These are phyloP conservation scores for Ascochyta pisi DNA, from an alignment of 2,329 filamentous ascomycete genomes.

Conservation along the genomic window DNA sequence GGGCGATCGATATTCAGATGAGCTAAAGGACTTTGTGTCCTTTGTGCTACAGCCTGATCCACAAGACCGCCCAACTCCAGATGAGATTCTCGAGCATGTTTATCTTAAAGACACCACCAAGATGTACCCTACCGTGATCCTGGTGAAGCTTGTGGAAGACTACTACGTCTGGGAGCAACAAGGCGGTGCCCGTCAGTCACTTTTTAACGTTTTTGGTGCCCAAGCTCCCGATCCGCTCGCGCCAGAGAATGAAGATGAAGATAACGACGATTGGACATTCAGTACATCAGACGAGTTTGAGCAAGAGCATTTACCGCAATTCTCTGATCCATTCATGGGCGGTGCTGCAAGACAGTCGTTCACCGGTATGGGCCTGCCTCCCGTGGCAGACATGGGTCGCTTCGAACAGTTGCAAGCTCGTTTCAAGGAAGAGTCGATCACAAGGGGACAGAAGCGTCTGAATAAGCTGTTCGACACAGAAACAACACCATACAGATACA, in stretches of 20 bases:
- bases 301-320: constrained; percentile 47
- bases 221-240: constrained; percentile 61
- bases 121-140: constrained; percentile 67
- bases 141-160: constrained; percentile 71
- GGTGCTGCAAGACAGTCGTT: constrained; percentile 27
- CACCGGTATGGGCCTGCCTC: constrained; percentile 49
- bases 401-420: constrained; percentile 54
- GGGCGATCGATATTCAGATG: constrained; percentile 72
- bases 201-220: constrained; percentile 67
- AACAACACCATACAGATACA: constrained; percentile 64
- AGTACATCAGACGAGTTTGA: constrained; percentile 69
- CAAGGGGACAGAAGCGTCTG: constrained; percentile 63
- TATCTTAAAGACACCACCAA: constrained; percentile 70
- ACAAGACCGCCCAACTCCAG: constrained; percentile 71
- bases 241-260: constrained; percentile 50
- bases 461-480: constrained; percentile 65
- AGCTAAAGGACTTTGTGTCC: constrained; percentile 72
- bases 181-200: constrained; percentile 72
- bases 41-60: constrained; percentile 76
- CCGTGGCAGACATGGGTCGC: constrained; percentile 37
- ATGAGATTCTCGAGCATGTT: constrained; percentile 71
- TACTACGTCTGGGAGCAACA: constrained; percentile 79
- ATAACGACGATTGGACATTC: constrained; percentile 68
- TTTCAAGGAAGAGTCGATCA: constrained; percentile 64
- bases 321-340: constrained; percentile 55